Conservation (phyloP, 2,329 filamentous ascomycete genomes). For the Colletotrichum horii region DNA sequence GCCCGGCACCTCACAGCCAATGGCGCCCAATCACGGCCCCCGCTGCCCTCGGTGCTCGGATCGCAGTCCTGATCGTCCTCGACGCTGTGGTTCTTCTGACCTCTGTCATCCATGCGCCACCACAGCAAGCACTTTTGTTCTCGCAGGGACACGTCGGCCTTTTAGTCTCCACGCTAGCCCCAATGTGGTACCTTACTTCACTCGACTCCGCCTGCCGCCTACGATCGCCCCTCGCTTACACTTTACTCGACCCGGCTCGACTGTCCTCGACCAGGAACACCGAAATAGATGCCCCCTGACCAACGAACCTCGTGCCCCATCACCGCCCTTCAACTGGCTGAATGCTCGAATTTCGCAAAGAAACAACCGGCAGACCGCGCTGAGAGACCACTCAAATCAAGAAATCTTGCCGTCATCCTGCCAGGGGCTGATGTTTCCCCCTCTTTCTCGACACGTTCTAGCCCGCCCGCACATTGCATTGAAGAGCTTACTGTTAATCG, state of each 20-base stretch:
- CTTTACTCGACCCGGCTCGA: conserved; percentile 9
- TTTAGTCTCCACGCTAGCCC: neutral
- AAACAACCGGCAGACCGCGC: conserved; percentile 5
- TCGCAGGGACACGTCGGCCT: neutral
- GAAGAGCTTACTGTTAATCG: neutral
- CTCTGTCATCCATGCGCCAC: conserved; percentile 2
- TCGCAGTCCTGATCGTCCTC: conserved; percentile 10
- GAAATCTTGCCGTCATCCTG: neutral
- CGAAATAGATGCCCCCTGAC: conserved; percentile 7
- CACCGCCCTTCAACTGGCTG: conserved; percentile 7
- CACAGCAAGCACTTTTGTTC: neutral
- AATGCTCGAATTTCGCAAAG: neutral
- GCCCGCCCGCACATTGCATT: neutral
- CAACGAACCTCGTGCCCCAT: conserved; percentile 3
- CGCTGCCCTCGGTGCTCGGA: neutral
- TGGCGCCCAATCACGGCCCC: neutral
- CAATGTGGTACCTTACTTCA: neutral
- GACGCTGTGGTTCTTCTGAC: neutral
- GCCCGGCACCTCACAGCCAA: neutral
- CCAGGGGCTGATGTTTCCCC: neutral
- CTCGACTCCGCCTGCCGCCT: conserved; percentile 17
- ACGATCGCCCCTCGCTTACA: conserved; percentile 8
- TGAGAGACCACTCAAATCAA: neutral
- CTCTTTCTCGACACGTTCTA: neutral
- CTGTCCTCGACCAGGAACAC: conserved; percentile 1